A percentile compares a stretch with the other conserved stretches of the same genome.
These are phyloP conservation scores for Thecaphora thlaspeos DNA, from an alignment of 1,284 basidiomycete species.

Conservation along the genomic window DNA sequence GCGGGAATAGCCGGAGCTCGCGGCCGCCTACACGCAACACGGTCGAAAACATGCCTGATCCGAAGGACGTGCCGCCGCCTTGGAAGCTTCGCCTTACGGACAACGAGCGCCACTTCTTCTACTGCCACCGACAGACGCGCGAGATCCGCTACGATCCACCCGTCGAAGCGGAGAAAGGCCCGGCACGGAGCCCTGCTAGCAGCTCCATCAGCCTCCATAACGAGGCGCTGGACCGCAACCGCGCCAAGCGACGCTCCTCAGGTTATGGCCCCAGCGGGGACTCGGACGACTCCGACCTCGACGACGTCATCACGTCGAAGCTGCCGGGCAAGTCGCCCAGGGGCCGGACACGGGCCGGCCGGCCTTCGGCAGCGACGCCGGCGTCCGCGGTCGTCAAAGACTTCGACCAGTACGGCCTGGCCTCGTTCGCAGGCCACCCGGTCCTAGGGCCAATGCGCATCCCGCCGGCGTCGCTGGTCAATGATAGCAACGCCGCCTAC, in stretches of 20 bases:
- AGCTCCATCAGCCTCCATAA: too few species aligned
- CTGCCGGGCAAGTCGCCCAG: slow-evolving; percentile 33
- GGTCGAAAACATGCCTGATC: slow-evolving; percentile 29
- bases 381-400: neutral
- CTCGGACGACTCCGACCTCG: slow-evolving; percentile 33
- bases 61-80: slow-evolving; percentile 24
- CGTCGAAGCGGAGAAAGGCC: too few species aligned
- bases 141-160: slow-evolving; percentile 28
- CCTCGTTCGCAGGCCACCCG: slow-evolving; percentile 21
- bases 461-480: slow-evolving; percentile 14
- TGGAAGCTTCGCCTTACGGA: slow-evolving; percentile 35
- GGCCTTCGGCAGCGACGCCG: too few species aligned
- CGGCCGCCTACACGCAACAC: slow-evolving; percentile 19
- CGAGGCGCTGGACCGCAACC: too few species aligned
- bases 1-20: neutral
- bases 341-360: neutral
- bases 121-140: slow-evolving; percentile 23
- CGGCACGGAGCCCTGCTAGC: too few species aligned
- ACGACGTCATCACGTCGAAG: slow-evolving; percentile 20
- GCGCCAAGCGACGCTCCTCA: too few species aligned
- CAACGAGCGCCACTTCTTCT: slow-evolving; percentile 41
- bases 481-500: slow-evolving; percentile 27
- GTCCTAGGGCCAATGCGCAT: slow-evolving; percentile 13
- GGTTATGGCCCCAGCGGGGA: slow-evolving; percentile 2
- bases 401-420: slow-evolving; percentile 4